Evolutionary conservation across 2,329 filamentous ascomycete genomes (phyloP).

Genomic region (Alternaria postmessia): DNA sequence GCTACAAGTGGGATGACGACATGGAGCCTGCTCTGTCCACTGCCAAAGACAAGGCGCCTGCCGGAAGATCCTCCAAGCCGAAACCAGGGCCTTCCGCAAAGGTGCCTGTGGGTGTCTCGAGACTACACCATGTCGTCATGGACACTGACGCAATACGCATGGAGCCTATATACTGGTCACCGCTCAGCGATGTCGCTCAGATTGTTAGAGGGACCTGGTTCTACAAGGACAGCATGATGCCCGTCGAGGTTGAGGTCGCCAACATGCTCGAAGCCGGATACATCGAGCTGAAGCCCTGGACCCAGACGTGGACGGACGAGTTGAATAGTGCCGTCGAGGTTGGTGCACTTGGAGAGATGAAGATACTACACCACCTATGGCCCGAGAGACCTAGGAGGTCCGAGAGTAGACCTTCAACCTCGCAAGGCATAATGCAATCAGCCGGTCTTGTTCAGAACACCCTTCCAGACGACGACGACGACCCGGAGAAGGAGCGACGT

Average conservation of each 20-base stretch:
- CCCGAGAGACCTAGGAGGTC: slow-evolving; percentile 68
- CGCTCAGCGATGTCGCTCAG: slow-evolving; percentile 84
- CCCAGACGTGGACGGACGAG: slow-evolving; percentile 91
- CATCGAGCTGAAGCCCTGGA: slow-evolving; percentile 84
- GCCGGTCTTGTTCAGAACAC: slow-evolving; percentile 43
- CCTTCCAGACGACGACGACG: slow-evolving; percentile 48
- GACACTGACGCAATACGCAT: slow-evolving; percentile 71
- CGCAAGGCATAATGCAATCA: slow-evolving; percentile 42
- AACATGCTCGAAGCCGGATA: slow-evolving; percentile 96
- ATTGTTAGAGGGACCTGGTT: slow-evolving; percentile 95
- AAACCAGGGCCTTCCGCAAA: slow-evolving; percentile 58
- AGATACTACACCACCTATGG: slow-evolving; percentile 86
- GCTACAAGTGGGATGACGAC: slow-evolving; percentile 59
- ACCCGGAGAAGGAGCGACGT: slow-evolving; percentile 54
- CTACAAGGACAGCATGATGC: slow-evolving; percentile 93
- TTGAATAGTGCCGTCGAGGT: slow-evolving; percentile 89
- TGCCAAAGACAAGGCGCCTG: slow-evolving; percentile 41
- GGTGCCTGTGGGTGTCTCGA: slow-evolving; percentile 87
- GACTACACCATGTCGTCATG: slow-evolving; percentile 86
- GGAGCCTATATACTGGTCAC: slow-evolving; percentile 98
- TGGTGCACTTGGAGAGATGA: slow-evolving; percentile 88
- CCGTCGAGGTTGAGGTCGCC: slow-evolving; percentile 82
- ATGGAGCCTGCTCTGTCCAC: slow-evolving; percentile 45
- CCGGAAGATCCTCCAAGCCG: slow-evolving; percentile 29
- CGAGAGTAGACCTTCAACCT: slow-evolving; percentile 54